phyloP scores from a whole-genome alignment of 2,329 filamentous ascomycete species.

The Verticillium tricorpus region DNA sequence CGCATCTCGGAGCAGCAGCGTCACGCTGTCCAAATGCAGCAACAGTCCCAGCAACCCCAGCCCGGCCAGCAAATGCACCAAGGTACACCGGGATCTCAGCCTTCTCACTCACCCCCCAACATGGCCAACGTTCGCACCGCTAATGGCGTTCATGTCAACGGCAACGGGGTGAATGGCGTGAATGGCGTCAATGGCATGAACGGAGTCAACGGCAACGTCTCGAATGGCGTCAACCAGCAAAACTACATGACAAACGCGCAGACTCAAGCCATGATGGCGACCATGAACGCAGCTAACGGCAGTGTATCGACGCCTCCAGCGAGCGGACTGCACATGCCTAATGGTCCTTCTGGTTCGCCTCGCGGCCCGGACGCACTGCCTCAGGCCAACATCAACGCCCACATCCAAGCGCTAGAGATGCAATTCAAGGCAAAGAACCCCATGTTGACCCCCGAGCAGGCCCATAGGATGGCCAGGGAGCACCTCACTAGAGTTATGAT shows the following conservation, averaged over 20 bases:
- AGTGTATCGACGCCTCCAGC: constrained; percentile 40
- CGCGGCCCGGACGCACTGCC: constrained; percentile 35
- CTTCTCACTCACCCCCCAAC: constrained; percentile 34
- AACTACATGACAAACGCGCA: constrained; percentile 49
- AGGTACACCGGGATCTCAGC: constrained; percentile 24
- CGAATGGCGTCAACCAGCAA: constrained; percentile 47
- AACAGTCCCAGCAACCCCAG: constrained; percentile 33
- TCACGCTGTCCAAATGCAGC: constrained; percentile 40
- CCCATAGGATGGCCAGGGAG: constrained; percentile 47
- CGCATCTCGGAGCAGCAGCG: constrained; percentile 64
- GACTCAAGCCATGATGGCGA: constrained; percentile 48
- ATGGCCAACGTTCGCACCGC: constrained; percentile 20
- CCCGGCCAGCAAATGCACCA: constrained; percentile 22
- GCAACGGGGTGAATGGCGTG: constrained; percentile 18
- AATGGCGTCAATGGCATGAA: constrained; percentile 25
- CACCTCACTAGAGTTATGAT: constrained; percentile 43
- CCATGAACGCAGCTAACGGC: constrained; percentile 39
- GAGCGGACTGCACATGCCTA: constrained; percentile 40
- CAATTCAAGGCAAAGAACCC: constrained; percentile 48
- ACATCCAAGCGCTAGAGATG: constrained; percentile 48
- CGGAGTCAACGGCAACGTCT: constrained; percentile 21
- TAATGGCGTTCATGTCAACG: constrained; percentile 17
- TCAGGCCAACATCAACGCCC: constrained; percentile 42
- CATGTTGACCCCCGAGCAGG: constrained; percentile 42
- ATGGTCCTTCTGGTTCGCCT: constrained; percentile 39